Evolutionary conservation across 495 filamentous ascomycete genomes (phyloP), one percentile per base, ranked within the genome.

Genomic region (Schizothecium vesticola): DNA sequence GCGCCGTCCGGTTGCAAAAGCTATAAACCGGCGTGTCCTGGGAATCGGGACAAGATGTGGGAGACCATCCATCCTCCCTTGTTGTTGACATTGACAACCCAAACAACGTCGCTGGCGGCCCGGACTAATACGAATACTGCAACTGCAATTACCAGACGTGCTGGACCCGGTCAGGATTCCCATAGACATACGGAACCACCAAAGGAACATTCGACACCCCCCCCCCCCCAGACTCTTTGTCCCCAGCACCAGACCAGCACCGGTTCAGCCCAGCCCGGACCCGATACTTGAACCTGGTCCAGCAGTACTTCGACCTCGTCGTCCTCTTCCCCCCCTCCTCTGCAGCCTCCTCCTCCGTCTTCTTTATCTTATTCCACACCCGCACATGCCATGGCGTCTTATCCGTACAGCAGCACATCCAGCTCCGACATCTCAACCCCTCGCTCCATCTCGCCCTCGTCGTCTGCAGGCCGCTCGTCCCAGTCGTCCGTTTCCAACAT

Each of bases 371-470:
- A 19, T 51, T n/a, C 70, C 59, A 21, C 67, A 25, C 67, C 71
- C 70, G 55, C 69, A 69, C 72, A 70, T 78, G 71, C 80, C 75
- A 85, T 85, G 83, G 82, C 83, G 79, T 84, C 82, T 70, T 80
- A 76, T 75, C 74, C 80, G 61, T 75, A 72, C 71, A 82, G 76
- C 67, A 78, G 75, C 69, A 67, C 73, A 21, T 74, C 76, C 65
- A 77, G 73, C 68, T 83, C 83, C 73, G 84, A 85, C 71, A 75
- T 86, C 70, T 82, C 80, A 66, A 86, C 84, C 24, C 83, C 85
- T 70, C 79, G 83, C 73, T 86, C 85, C 11, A 75, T 78, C 65
- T 86, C 85, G 55, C 84, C 84, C 51, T 82, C 83, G 5, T 73
- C 77, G 9, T 80, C 79, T 61, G 77, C 81, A 65, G 82, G 78